Conservation (phyloP, 164 flowering plant genomes). For the Sedum album region DNA sequence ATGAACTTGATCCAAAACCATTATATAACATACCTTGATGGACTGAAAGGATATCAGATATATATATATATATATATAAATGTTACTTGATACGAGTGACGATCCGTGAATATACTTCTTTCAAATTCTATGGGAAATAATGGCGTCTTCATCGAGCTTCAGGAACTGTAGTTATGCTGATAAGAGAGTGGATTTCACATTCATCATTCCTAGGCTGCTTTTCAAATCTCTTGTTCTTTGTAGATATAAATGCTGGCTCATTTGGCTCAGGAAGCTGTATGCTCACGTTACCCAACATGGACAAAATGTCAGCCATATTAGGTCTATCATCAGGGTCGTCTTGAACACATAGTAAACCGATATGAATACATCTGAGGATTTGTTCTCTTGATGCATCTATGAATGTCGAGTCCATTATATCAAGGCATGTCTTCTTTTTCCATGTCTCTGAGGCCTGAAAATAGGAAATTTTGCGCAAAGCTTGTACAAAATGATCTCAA, state of each 20-base stretch:
- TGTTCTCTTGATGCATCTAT: background rate
- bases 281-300: constrained; percentile 12
- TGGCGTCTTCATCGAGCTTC: background rate
- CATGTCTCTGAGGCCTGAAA: constrained; percentile 24
- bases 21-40: too few relatives aligned
- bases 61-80: too few relatives aligned
- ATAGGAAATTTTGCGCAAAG: background rate
- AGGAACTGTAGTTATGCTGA: background rate
- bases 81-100: too few relatives aligned
- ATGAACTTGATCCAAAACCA: too few relatives aligned
- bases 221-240: background rate
- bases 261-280: constrained; percentile 10
- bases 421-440: constrained; percentile 15
- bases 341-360: constrained; percentile 5
- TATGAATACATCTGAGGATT: constrained; percentile 1
- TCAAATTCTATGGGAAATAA: too few relatives aligned
- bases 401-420: constrained; percentile 16
- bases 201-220: background rate
- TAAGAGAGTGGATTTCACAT: background rate
- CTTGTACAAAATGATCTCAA: background rate
- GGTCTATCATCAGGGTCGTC: constrained; percentile 1
- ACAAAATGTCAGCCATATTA: constrained; percentile 6
- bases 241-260: constrained; percentile 5
- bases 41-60: too few relatives aligned
- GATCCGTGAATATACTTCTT: too few relatives aligned